phyloP scores from a whole-genome alignment of 192 early-diverging fungal genomes.

The Gigaspora rosea region DNA sequence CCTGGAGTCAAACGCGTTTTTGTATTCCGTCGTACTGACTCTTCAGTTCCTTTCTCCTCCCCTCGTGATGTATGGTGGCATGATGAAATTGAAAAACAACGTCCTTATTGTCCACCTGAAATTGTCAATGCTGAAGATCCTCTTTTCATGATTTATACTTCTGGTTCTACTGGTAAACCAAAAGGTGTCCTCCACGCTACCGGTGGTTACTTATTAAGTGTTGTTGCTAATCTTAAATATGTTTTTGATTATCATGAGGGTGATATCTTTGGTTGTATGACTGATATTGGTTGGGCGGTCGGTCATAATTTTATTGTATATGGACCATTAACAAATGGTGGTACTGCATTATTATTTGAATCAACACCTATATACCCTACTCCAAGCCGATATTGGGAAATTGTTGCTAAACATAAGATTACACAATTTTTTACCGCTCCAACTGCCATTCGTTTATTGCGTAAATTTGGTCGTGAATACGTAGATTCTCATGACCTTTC shows the following conservation, averaged over 20 bases:
- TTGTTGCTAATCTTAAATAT: conserved; percentile 81
- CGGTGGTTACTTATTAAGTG: conserved; percentile 92
- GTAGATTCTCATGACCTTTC: conserved; percentile 79
- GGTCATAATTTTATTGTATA: conserved; percentile 92
- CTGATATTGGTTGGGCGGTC: conserved; percentile 92
- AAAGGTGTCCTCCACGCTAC: conserved; percentile 96
- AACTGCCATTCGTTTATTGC: conserved; percentile 93
- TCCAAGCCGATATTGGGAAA: conserved; percentile 78
- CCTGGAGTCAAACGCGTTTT: conserved; percentile 82
- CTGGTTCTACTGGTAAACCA: conserved; percentile 85
- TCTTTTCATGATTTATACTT: conserved; percentile 94
- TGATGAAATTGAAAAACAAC: conserved; percentile 80
- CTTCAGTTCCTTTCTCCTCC: conserved; percentile 71
- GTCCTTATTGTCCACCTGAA: conserved; percentile 85
- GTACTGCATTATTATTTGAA: conserved; percentile 93
- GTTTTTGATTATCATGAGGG: conserved; percentile 91
- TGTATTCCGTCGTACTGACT: conserved; percentile 89
- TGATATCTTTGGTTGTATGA: conserved; percentile 92
- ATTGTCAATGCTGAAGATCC: conserved; percentile 89
- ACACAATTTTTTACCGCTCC: conserved; percentile 98
- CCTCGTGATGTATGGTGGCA: conserved; percentile 95
- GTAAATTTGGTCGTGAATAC: conserved; percentile 78
- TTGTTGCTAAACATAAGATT: conserved; percentile 87
- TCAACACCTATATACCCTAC: conserved; percentile 92
- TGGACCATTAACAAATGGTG: conserved; percentile 84